Evolutionary conservation across 345 rosid species (phyloP).

Genomic region (Carallia pectinifolia): DNA sequence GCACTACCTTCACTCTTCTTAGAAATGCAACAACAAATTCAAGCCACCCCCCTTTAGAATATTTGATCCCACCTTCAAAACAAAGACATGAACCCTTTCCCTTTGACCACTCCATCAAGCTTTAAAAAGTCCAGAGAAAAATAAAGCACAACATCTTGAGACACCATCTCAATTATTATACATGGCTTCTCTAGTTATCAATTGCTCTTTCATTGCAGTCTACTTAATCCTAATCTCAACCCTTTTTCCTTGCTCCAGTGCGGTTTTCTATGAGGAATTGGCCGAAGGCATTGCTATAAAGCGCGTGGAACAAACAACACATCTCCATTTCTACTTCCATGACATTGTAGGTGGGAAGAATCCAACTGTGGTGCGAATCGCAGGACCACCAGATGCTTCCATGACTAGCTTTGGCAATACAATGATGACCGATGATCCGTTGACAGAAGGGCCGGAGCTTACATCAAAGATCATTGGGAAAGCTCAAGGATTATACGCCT

Average conservation of each 20-base stretch:
- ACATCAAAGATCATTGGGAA: slow-evolving; percentile 38
- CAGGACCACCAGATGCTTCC: slow-evolving; percentile 5
- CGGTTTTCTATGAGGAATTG: slow-evolving; percentile 33
- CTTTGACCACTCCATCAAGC: no score
- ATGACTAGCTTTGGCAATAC: slow-evolving; percentile 28
- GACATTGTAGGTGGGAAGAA: slow-evolving; percentile 16
- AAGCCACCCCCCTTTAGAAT: background rate
- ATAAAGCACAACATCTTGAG: background rate
- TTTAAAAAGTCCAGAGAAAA: background rate
- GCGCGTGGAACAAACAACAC: slow-evolving; percentile 17
- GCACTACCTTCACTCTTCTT: background rate
- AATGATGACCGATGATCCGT: slow-evolving; percentile 30
- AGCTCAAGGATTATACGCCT: slow-evolving; percentile 39
- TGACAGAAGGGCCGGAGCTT: slow-evolving; percentile 38
- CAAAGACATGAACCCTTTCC: background rate
- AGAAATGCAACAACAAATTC: slow-evolving; percentile 2
- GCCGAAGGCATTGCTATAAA: slow-evolving; percentile 26
- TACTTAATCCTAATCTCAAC: slow-evolving; percentile 16
- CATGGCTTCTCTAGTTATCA: slow-evolving; percentile 13
- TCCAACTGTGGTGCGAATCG: slow-evolving; percentile 10
- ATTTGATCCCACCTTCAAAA: background rate
- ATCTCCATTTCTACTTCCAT: slow-evolving; percentile 23
- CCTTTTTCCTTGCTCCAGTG: slow-evolving; percentile 7
- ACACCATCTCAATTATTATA: background rate
- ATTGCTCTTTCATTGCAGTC: slow-evolving; percentile 11